Evolutionary conservation across 1,139 yeast genomes (phyloP), one percentile per base, ranked within the genome.

Genomic region (Yamadazyma mexicana): DNA sequence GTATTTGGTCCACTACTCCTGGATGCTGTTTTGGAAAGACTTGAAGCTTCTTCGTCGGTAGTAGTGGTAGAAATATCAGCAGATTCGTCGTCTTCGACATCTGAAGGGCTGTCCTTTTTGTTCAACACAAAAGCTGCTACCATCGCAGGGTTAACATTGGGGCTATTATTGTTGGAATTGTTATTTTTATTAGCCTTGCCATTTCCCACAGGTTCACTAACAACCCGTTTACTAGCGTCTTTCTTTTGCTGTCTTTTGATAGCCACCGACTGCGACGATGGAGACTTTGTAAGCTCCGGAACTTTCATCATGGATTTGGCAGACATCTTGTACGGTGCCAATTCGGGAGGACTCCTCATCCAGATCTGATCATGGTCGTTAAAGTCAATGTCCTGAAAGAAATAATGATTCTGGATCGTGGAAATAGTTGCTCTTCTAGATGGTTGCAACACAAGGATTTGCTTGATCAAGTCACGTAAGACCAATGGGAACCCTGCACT

Each of bases 341-440:
- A 62, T 50, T 79, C 83, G 1, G 98, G 98, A 2, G 89, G 87
- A 2, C 72, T 67, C 0, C 63, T 60, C 25, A 67, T 64, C 98
- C 98, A 92, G 20, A 92, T 70, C 46, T 67, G 66, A 34, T 75
- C 73, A 40, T 73, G 73, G 50, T 83, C 77, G 23, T 71, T 60
- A 83, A 95, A 91, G 46, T 85, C 72, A 12, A 83, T 62, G 5
- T 69, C 74, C 34, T 75, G 72, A 55, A 87, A 91, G 69, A 94
- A 91, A 40, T 73, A 77, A 60, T 91, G 96, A 31, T 54, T 50
- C 50, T 70, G 68, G 34, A 72, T 69, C 23, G 56, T 56, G 2
- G 58, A 56, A 27, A 72, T 68, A 5, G 62, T 66, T 5, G 66
- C 68, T 50, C 77, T 61, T 42, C 62, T 61, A 1, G 70, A 61